Base-by-base conservation (phyloP, 345 rosid genomes). In the Excoecaria cochinchinensis region DNA sequence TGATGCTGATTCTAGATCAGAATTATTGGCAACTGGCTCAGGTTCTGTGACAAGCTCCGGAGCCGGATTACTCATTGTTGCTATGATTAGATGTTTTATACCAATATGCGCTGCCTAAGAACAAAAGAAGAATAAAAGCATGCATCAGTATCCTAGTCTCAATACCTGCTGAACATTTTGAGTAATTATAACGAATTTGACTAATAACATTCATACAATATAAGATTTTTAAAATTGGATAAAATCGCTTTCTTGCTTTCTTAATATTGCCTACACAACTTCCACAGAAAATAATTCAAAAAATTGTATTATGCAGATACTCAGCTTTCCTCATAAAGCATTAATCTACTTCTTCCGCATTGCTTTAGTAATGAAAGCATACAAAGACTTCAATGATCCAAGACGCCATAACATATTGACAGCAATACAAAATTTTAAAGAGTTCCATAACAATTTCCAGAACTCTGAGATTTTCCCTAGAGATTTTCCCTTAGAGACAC, bases 1-100 rank as follows among this genome's bases (percentile, higher is more conserved):
- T 0, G 82, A 72, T 53, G 63, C 39, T 50, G 80, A 66, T 57
- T 85, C 87, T 11, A 69, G 40, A 48, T 71, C 69, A 71, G 81
- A 31, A 71, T 21, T 36, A 40, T 59, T 80, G 72, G 77, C 76
- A 42, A 67, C 78, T 67, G 77, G 85, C 78, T 51, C 47, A 40
- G 62, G 56, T 44, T 62, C 36, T 25, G 42, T 24, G 72, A 67
- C 40, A 53, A 51, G 16, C 11, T 67, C 73, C 15, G 62, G 51
- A 64, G 19, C 63, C 19, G 9, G 24, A 17, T 14, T 42, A 22
- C n/a, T 22, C 69, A 61, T 38, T 36, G 61, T 69, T 17, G 78
- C 58, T n/a, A 75, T 46, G 25, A 14, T 44, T 57, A 0, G 40
- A 25, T 16, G 15, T 11, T 64, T 22, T 24, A 16, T 2, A 57